Percentiles rank a stretch among this genome's conserved stretches.
phyloP scores from a whole-genome alignment of 768 basidiomycete genomes.

The Hypholoma fasciculare region DNA sequence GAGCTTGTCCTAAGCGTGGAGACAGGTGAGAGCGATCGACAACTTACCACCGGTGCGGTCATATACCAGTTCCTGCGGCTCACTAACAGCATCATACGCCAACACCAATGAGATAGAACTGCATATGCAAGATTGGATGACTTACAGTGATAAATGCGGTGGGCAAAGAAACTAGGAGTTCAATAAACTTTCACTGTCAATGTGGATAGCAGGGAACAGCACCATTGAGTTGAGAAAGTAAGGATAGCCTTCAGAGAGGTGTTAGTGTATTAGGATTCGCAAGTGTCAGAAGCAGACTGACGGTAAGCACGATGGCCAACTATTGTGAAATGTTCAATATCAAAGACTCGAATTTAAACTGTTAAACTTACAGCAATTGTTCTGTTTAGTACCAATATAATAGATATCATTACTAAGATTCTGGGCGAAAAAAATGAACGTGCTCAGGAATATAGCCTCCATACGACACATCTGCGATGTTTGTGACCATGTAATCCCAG shows the following conservation, averaged over 20 bases:
- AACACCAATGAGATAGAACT: no score
- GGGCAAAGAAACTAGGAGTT: conserved; percentile 31
- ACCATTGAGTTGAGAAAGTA: conserved; percentile 29
- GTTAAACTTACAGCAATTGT: conserved; percentile 19
- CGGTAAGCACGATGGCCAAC: conserved; percentile 25
- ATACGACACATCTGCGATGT: conserved; percentile 26
- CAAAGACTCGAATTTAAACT: not conserved
- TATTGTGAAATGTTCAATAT: not conserved
- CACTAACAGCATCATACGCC: not conserved
- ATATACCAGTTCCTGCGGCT: conserved; percentile 15
- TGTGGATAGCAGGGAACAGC: not conserved
- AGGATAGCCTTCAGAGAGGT: conserved; percentile 21
- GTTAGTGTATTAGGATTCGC: not conserved
- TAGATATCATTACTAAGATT: not conserved
- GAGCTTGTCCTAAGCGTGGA: not conserved
- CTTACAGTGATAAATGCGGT: conserved; percentile 36
- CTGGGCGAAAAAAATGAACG: not conserved
- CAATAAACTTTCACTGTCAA: not conserved
- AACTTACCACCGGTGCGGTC: conserved; percentile 5
- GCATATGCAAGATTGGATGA: not conserved
- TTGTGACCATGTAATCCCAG: conserved; percentile 37
- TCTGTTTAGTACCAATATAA: not conserved
- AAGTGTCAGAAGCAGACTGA: conserved; percentile 4
- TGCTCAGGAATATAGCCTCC: conserved; percentile 37
- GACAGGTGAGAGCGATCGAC: not conserved